Evolutionary conservation across 2,329 filamentous ascomycete genomes (phyloP), one percentile per base, ranked within the genome.

Genomic region (Calonectria ilicicola): DNA sequence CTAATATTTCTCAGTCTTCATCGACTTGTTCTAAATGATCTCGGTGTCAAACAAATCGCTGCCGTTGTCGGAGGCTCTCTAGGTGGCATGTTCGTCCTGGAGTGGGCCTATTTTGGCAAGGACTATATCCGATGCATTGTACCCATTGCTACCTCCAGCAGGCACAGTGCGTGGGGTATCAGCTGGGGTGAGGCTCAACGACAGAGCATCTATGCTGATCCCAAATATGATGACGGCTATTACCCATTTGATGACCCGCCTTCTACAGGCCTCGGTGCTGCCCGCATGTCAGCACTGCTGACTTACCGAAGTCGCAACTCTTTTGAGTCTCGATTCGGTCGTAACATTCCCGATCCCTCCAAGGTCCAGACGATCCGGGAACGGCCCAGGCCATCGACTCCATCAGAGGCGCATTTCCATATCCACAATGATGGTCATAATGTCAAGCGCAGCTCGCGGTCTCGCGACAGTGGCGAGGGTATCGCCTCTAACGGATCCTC

Each of bases 181-280:
- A 96, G 93, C 84, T 97, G 95, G 95, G 94, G 94, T 49, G 95
- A 97, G 82, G 94, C 94, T 4, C 95, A 97, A 83, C 89, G 95
- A 65, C 94, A 97, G 85, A 96, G 94, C 88, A 98, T 99, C 82
- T 99, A 98, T 85, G 96, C 95, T 46, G 97, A 99, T 82, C 97
- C 97, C 38, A 98, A 98, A 86, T 99, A 99, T 83, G 95, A 98
- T 74, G 96, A 98, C 80, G 97, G 97, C 53, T 98, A 98, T 85
- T 99, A 98, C 82, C 81, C 91, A 1, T 97, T 97, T 79, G 90
- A 94, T 38, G 95, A 98, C 78, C 96, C 96, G 40, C 97, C 97
- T 0, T 88, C 92, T 0, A 93, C 95, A 1, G 97, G 97, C 0
- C 90, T 99, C 2, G 95, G 96, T 15, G 97, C 97, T 9, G 97